These are phyloP conservation scores for Geotrichum klebahnii DNA, from an alignment of 1,139 yeast genomes.

Conservation along the genomic window DNA sequence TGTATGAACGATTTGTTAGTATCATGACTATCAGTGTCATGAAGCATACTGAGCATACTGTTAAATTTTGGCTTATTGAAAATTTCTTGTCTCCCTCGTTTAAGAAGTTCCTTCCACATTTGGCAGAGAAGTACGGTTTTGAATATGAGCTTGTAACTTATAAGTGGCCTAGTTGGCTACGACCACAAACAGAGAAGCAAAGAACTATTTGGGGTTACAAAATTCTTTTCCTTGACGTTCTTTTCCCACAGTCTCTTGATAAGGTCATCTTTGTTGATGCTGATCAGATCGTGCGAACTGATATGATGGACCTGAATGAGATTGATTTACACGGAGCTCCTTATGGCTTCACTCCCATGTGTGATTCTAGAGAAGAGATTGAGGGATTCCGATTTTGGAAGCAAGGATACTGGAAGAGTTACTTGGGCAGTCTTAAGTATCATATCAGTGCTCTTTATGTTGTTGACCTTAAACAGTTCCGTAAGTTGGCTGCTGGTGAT, in stretches of 20 bases:
- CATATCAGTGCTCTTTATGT: slow-evolving; percentile 85
- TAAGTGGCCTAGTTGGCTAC: slow-evolving; percentile 90
- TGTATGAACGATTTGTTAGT: slow-evolving; percentile 66
- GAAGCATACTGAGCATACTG: slow-evolving; percentile 55
- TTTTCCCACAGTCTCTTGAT: slow-evolving; percentile 74
- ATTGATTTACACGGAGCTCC: slow-evolving; percentile 72
- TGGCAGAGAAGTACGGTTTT: slow-evolving; percentile 57
- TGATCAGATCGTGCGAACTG: slow-evolving; percentile 72
- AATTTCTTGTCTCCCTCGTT: slow-evolving; percentile 71
- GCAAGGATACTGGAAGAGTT: slow-evolving; percentile 79
- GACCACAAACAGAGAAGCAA: slow-evolving; percentile 70
- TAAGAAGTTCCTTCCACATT: slow-evolving; percentile 53
- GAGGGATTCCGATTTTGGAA: slow-evolving; percentile 92
- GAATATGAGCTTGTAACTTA: slow-evolving; percentile 71
- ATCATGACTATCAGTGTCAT: slow-evolving; percentile 79
- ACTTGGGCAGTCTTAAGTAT: slow-evolving; percentile 56
- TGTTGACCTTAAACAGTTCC: slow-evolving; percentile 65
- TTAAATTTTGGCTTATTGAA: slow-evolving; percentile 86
- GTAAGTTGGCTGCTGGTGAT: slow-evolving; percentile 72
- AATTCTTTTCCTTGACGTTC: slow-evolving; percentile 75
- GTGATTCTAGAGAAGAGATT: slow-evolving; percentile 75
- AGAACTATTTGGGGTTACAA: slow-evolving; percentile 86
- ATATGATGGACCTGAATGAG: slow-evolving; percentile 61
- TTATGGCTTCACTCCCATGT: slow-evolving; percentile 84
- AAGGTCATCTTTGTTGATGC: slow-evolving; percentile 84